These are phyloP conservation scores for Ustilago vetiveriae DNA, from an alignment of 1,284 basidiomycete genomes.

Conservation along the genomic window DNA sequence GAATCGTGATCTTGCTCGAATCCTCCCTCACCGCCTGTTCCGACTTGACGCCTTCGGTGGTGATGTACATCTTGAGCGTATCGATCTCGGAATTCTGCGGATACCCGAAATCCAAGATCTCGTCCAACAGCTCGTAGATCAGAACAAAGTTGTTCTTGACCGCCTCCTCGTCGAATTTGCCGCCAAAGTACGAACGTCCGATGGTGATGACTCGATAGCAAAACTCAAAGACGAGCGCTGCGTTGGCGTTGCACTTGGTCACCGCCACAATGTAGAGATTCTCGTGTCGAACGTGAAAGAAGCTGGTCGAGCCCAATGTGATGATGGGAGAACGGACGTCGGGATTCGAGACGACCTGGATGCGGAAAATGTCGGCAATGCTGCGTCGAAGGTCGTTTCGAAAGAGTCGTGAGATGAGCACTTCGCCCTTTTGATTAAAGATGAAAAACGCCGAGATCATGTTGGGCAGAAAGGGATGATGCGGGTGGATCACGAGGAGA, in stretches of 20 bases:
- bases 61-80: slow-evolving; percentile 96
- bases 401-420: slow-evolving; percentile 65
- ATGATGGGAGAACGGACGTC: slow-evolving; percentile 96
- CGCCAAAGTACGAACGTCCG: slow-evolving; percentile 92
- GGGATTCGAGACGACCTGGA: slow-evolving; percentile 96
- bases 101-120: slow-evolving; percentile 98
- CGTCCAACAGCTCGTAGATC: slow-evolving; percentile 64
- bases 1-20: slow-evolving; percentile 92
- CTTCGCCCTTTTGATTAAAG: slow-evolving; percentile 96
- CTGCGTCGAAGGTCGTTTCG: slow-evolving; percentile 61
- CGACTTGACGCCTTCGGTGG: slow-evolving; percentile 93
- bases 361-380: slow-evolving; percentile 65
- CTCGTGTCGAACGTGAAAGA: slow-evolving; percentile 95
- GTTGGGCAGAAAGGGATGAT: too few species aligned
- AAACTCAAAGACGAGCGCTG: slow-evolving; percentile 96
- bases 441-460: slow-evolving; percentile 87
- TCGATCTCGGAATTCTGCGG: slow-evolving; percentile 99
- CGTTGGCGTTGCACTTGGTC: slow-evolving; percentile 97
- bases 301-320: slow-evolving; percentile 94
- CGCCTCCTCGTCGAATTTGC: slow-evolving; percentile 92
- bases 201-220: slow-evolving; percentile 95
- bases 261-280: slow-evolving; percentile 94
- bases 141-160: slow-evolving; percentile 94
- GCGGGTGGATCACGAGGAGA: too few species aligned
- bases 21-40: slow-evolving; percentile 82